A percentile compares a stretch with the other conserved stretches of the same genome.
Evolutionary conservation across 805 yeast genomes (phyloP).

Genomic region (Priceomyces haplophilus): DNA sequence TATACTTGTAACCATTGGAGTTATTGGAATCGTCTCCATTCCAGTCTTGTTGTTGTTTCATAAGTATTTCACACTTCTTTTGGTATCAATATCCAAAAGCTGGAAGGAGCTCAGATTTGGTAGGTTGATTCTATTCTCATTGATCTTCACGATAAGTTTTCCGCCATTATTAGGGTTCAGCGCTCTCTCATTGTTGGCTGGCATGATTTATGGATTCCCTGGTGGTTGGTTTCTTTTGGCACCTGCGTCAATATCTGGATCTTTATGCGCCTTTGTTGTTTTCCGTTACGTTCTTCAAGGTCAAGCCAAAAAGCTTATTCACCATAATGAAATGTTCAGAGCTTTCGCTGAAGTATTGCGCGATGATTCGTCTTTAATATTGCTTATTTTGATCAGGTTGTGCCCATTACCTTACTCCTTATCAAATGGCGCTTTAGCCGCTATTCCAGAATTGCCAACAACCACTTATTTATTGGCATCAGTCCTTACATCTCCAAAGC

Average conservation of each 20-base stretch:
- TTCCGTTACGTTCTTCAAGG: slow-evolving; percentile 58
- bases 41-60: slow-evolving; percentile 30
- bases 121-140: slow-evolving; percentile 43
- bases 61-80: slow-evolving; percentile 27
- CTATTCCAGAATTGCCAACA: slow-evolving; percentile 71
- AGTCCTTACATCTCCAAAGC: slow-evolving; percentile 74
- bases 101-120: slow-evolving; percentile 43
- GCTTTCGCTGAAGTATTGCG: slow-evolving; percentile 72
- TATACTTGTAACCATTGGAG: slow-evolving; percentile 12
- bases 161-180: slow-evolving; percentile 91
- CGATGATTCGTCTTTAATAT: slow-evolving; percentile 60
- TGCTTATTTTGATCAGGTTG: slow-evolving; percentile 70
- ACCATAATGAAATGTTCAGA: slow-evolving; percentile 60
- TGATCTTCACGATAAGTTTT: slow-evolving; percentile 69
- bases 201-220: slow-evolving; percentile 79
- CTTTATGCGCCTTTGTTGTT: slow-evolving; percentile 66
- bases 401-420: slow-evolving; percentile 94
- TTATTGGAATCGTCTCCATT: slow-evolving; percentile 16
- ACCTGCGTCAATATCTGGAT: slow-evolving; percentile 66
- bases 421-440: slow-evolving; percentile 88
- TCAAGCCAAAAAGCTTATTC: slow-evolving; percentile 59
- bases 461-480: slow-evolving; percentile 68
- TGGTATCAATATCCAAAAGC: slow-evolving; percentile 44
- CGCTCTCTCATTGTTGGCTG: slow-evolving; percentile 60
- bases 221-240: slow-evolving; percentile 79